A percentile compares a stretch with the other conserved stretches of the same genome.
These are phyloP conservation scores for Fusarium longipes DNA, from an alignment of 2,329 filamentous ascomycete species.

Conservation along the genomic window DNA sequence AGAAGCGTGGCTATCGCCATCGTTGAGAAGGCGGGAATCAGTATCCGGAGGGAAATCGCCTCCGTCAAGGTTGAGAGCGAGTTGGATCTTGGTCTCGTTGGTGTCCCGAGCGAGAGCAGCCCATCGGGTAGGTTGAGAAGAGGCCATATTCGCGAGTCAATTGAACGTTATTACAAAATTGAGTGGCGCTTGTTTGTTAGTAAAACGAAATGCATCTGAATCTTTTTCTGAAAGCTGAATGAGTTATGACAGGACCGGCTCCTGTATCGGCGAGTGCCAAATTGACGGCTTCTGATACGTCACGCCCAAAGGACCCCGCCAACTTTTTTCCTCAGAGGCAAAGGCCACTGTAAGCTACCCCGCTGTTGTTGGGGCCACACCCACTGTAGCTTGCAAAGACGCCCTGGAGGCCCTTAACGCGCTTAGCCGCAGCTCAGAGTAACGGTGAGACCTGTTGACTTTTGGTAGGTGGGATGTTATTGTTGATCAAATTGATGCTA, in stretches of 20 bases:
- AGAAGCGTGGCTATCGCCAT: slow-evolving; percentile 76
- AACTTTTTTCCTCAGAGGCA: slow-evolving; percentile 38
- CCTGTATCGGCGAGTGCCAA: slow-evolving; percentile 48
- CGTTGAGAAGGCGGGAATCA: slow-evolving; percentile 64
- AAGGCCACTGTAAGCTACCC: slow-evolving; percentile 45
- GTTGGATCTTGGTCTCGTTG: slow-evolving; percentile 97
- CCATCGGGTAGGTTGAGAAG: slow-evolving; percentile 65
- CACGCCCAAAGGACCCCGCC: slow-evolving; percentile 13
- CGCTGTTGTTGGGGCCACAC: slow-evolving; percentile 44
- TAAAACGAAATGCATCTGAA: not conserved
- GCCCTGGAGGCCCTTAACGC: slow-evolving; percentile 36
- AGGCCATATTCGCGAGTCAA: slow-evolving; percentile 42
- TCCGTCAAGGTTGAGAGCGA: slow-evolving; percentile 93
- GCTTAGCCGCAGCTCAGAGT: slow-evolving; percentile 25
- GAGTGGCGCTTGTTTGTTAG: not conserved
- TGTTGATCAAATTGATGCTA: slow-evolving; percentile 23
- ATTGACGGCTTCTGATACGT: slow-evolving; percentile 46
- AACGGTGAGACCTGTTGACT: slow-evolving; percentile 41
- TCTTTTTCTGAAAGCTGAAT: slow-evolving; percentile 27
- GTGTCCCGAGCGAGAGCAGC: slow-evolving; percentile 87
- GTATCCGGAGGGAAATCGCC: slow-evolving; percentile 77
- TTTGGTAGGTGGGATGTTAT: slow-evolving; percentile 39
- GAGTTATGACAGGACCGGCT: slow-evolving; percentile 22
- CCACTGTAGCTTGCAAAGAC: slow-evolving; percentile 37
- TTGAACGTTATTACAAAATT: slow-evolving; percentile 14